Evolutionary conservation across 441 rosid species (phyloP).

Genomic region (Raphanus hybrid): DNA sequence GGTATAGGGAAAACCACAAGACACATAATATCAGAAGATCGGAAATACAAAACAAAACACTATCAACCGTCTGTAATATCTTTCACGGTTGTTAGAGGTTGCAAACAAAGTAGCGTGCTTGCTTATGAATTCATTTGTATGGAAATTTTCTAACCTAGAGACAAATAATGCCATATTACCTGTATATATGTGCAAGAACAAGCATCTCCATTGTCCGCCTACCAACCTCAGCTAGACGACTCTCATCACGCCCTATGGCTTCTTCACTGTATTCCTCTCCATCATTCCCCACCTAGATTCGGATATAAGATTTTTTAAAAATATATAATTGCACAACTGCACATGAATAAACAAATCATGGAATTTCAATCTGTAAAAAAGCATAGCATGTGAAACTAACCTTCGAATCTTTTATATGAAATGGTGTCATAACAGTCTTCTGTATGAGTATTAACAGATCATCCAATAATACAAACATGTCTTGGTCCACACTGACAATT

Average conservation of each 20-base stretch:
- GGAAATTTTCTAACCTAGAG: neutral
- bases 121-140: slow-evolving; percentile 16
- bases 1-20: slow-evolving; percentile 19
- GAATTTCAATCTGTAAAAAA: slow-evolving; percentile 6
- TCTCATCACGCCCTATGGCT: slow-evolving; percentile 84
- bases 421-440: slow-evolving; percentile 84
- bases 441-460: slow-evolving; percentile 80
- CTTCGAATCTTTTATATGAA: slow-evolving; percentile 88
- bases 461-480: slow-evolving; percentile 85
- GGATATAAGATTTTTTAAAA: slow-evolving; percentile 15
- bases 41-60: slow-evolving; percentile 27
- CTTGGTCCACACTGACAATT: slow-evolving; percentile 79
- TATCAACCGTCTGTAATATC: slow-evolving; percentile 18
- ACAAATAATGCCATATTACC: slow-evolving; percentile 49
- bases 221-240: slow-evolving; percentile 90
- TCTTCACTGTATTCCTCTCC: slow-evolving; percentile 86
- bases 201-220: slow-evolving; percentile 90
- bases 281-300: slow-evolving; percentile 74
- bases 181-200: slow-evolving; percentile 91
- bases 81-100: slow-evolving; percentile 16
- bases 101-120: slow-evolving; percentile 4
- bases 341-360: slow-evolving; percentile 18
- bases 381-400: slow-evolving; percentile 45
- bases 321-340: slow-evolving; percentile 1
- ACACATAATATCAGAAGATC: slow-evolving; percentile 27